Conservation (phyloP, 2,329 filamentous ascomycete species). For the Zopfia rhizophila region DNA sequence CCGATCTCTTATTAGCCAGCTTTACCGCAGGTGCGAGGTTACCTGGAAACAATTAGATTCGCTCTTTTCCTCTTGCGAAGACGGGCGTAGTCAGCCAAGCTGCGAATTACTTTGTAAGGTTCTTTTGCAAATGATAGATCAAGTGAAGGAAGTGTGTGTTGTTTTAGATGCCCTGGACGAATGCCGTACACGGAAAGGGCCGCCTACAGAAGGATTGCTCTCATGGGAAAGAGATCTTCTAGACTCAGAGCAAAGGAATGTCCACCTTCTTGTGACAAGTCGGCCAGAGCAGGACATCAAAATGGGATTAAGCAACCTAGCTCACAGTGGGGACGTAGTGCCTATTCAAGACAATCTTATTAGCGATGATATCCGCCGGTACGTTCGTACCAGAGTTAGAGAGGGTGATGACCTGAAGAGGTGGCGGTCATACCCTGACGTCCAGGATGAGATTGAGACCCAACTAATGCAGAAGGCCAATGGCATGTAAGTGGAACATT, state of each 20-base stretch:
- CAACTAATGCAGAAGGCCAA: constrained; percentile 30
- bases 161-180: constrained; percentile 21
- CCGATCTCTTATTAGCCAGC: constrained; percentile 45
- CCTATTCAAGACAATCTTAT: constrained; percentile 28
- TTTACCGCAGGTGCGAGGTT: constrained; percentile 25
- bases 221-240: constrained; percentile 6
- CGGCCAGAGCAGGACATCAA: constrained; percentile 10
- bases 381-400: constrained; percentile 30
- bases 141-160: constrained; percentile 2
- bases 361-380: constrained; percentile 37
- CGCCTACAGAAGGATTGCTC: constrained; percentile 9
- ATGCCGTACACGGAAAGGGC: constrained; percentile 10
- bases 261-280: constrained; percentile 14
- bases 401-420: constrained; percentile 26
- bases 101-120: background rate
- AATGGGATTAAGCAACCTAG: background rate
- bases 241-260: constrained; percentile 5
- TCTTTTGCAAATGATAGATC: constrained; percentile 1
- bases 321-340: constrained; percentile 19
- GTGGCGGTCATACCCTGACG: constrained; percentile 29
- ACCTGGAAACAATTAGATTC: background rate
- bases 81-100: background rate
- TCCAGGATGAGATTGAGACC: constrained; percentile 2
- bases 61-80: constrained; percentile 2
- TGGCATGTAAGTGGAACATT: constrained; percentile 29